Evolutionary conservation across 2,329 filamentous ascomycete genomes (phyloP).

Genomic region (Tolypocladium tropicale): DNA sequence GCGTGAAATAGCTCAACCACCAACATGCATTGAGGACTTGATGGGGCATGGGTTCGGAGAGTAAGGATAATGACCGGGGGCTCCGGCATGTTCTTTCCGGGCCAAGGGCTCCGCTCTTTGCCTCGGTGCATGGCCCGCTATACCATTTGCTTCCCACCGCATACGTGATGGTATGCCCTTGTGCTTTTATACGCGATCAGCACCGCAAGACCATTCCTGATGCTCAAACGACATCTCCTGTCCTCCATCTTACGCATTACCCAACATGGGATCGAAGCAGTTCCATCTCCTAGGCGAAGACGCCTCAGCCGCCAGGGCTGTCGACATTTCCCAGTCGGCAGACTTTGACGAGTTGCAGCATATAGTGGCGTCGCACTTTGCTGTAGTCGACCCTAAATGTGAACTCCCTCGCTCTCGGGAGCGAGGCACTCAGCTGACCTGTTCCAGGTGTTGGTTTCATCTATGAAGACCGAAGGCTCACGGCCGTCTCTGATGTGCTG

Average conservation of each 20-base stretch:
- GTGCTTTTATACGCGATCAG: not conserved
- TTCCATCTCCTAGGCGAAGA: constrained; percentile 33
- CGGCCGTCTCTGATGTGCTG: constrained; percentile 23
- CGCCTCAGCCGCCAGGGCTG: constrained; percentile 21
- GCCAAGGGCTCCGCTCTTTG: not conserved
- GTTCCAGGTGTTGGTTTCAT: constrained; percentile 26
- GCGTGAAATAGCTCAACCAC: not conserved
- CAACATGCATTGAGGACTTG: not conserved
- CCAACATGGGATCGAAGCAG: constrained; percentile 22
- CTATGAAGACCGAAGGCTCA: constrained; percentile 18
- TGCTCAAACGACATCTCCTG: not conserved
- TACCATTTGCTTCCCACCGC: not conserved
- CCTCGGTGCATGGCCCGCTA: not conserved
- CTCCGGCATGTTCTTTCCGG: not conserved
- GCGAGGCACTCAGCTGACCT: not conserved
- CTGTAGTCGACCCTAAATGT: constrained; percentile 31
- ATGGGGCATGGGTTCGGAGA: not conserved
- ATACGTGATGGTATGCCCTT: not conserved
- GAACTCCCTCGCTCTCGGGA: not conserved
- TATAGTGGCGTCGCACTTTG: constrained; percentile 30
- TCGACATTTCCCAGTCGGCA: constrained; percentile 23
- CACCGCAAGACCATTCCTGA: not conserved
- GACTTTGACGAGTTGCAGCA: constrained; percentile 27
- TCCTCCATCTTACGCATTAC: not conserved
- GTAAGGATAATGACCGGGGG: no score